A percentile compares a stretch with the other conserved stretches of the same genome.
Conservation (phyloP, 2,329 filamentous ascomycete species). For the Madurella mycetomatis region DNA sequence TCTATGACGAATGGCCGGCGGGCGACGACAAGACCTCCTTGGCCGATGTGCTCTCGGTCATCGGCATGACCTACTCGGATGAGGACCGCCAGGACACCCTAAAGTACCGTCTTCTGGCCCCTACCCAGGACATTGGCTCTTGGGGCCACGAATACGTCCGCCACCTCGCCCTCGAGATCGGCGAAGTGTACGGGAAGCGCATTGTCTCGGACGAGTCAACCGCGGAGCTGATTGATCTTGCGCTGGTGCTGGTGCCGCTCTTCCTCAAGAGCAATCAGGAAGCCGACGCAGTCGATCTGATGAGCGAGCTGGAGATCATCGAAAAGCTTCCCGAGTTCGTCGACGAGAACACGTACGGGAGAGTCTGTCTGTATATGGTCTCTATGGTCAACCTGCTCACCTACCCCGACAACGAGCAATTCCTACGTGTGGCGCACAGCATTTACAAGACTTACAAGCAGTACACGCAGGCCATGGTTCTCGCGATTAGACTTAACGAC, state of each 20-base stretch:
- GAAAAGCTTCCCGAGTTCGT: conserved; percentile 84
- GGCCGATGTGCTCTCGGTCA: conserved; percentile 92
- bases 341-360: conserved; percentile 87
- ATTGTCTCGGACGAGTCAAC: conserved; percentile 79
- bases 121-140: conserved; percentile 86
- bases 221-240: conserved; percentile 80
- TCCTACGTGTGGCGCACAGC: conserved; percentile 85
- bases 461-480: conserved; percentile 84
- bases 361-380: conserved; percentile 96
- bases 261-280: conserved; percentile 98
- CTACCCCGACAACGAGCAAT: conserved; percentile 94
- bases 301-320: conserved; percentile 97
- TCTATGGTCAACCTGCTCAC: conserved; percentile 98
- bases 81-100: conserved; percentile 94
- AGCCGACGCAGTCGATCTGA: conserved; percentile 92
- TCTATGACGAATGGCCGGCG: conserved; percentile 84
- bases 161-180: conserved; percentile 92
- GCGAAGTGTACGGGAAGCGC: conserved; percentile 86
- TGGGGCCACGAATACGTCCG: conserved; percentile 99
- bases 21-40: conserved; percentile 83
- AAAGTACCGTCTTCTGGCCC: conserved; percentile 87
- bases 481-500: conserved; percentile 92
- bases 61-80: conserved; percentile 98
- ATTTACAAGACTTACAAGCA: conserved; percentile 95
- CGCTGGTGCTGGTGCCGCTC: conserved; percentile 79